Conservation (phyloP, 1,284 basidiomycete species). For the Malassezia equina region DNA sequence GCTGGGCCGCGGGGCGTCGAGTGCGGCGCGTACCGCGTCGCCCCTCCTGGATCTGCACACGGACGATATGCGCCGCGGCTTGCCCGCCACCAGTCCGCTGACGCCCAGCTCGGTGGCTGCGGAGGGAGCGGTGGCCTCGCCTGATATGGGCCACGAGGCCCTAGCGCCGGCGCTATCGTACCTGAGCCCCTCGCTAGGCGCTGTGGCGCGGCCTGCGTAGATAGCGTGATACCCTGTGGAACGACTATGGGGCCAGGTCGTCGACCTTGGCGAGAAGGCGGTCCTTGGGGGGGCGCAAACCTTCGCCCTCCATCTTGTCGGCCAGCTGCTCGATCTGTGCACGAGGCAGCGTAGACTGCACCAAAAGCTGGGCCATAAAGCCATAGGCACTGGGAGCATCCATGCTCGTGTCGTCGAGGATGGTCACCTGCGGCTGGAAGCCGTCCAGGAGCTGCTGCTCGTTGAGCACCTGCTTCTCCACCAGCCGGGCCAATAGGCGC, state of each 20-base stretch:
- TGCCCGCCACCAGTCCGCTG: background rate
- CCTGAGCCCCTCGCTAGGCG: background rate
- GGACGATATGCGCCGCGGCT: background rate
- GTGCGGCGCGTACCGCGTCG: background rate
- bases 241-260: constrained; percentile 9
- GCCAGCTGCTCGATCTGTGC: constrained; percentile 40
- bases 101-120: too few species aligned
- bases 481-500: constrained; percentile 38
- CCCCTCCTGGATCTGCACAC: background rate
- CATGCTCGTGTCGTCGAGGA: constrained; percentile 73
- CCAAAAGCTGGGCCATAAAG: constrained; percentile 56
- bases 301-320: constrained; percentile 41
- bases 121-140: background rate
- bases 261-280: constrained; percentile 44
- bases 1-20: background rate
- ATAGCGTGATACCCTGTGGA: background rate
- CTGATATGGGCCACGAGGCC: background rate
- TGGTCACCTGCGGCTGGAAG: constrained; percentile 60
- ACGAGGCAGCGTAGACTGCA: constrained; percentile 25
- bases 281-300: constrained; percentile 42
- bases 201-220: background rate
- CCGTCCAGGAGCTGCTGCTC: constrained; percentile 57
- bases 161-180: background rate
- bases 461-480: constrained; percentile 25
- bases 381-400: constrained; percentile 77